A percentile compares a stretch with the other conserved stretches of the same genome.
phyloP scores from a whole-genome alignment of 306 rosid genomes.

The Bauhinia variegata region DNA sequence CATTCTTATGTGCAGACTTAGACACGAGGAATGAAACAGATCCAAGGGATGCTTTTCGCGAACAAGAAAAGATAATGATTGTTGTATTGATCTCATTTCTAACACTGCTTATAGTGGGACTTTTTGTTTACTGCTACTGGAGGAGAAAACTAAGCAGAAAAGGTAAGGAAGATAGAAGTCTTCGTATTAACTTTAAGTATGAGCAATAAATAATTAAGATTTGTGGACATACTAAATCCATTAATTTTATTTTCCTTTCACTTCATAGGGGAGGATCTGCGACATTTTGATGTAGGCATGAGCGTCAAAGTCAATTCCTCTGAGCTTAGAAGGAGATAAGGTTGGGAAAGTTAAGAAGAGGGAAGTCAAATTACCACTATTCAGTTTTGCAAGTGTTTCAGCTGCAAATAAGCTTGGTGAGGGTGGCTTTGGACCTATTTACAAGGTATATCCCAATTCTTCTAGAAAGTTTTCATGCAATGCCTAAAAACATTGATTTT shows the following conservation, averaged over 20 bases:
- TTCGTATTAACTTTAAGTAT: background rate
- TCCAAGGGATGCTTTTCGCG: too few species aligned
- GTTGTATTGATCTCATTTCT: background rate
- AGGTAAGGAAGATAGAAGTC: constrained; percentile 25
- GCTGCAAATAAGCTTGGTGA: constrained; percentile 45
- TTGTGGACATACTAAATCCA: background rate
- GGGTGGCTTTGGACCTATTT: constrained; percentile 55
- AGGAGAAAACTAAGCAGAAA: constrained; percentile 9
- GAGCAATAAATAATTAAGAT: background rate
- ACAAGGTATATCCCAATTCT: constrained; percentile 32
- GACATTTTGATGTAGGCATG: constrained; percentile 35
- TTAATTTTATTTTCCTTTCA: background rate
- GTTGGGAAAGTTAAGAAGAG: constrained; percentile 5
- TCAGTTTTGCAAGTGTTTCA: constrained; percentile 46
- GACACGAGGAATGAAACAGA: background rate
- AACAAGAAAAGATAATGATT: background rate
- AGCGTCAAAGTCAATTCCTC: constrained; percentile 15
- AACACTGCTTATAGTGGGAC: background rate
- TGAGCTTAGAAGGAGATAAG: background rate
- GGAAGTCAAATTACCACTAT: constrained; percentile 45
- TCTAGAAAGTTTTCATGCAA: background rate
- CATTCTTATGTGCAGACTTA: constrained; percentile 5
- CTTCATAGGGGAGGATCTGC: constrained; percentile 39
- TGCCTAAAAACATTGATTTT: too few species aligned
- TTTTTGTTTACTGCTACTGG: background rate